Evolutionary conservation across 768 basidiomycete species (phyloP).

Genomic region (Rhodosporidiobolus odoratus): DNA sequence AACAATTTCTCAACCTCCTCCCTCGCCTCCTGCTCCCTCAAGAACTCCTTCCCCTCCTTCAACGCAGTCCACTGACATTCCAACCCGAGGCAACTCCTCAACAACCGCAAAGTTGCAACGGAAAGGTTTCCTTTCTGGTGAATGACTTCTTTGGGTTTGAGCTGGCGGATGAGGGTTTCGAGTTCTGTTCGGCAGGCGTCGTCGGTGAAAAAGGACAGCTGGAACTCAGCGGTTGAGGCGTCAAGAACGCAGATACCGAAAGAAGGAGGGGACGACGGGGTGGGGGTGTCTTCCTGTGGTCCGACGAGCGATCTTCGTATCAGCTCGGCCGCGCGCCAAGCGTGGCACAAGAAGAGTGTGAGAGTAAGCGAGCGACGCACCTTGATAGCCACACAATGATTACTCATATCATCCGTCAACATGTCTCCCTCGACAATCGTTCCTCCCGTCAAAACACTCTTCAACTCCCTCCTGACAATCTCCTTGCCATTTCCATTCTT

Average conservation of each 20-base stretch:
- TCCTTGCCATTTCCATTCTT: constrained; percentile 56
- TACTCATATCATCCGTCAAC: constrained; percentile 84
- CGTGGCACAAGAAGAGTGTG: neutral
- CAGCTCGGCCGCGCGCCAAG: neutral
- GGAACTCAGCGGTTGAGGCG: constrained; percentile 91
- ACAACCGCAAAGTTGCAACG: constrained; percentile 69
- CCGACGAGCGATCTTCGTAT: too few relatives aligned
- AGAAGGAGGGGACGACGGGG: constrained; percentile 36
- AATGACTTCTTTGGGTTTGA: constrained; percentile 51
- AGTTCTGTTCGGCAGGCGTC: constrained; percentile 86
- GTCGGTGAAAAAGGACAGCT: constrained; percentile 80
- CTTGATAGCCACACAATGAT: constrained; percentile 87
- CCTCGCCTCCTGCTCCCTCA: constrained; percentile 65
- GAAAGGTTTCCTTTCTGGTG: constrained; percentile 71
- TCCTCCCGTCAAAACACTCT: constrained; percentile 93
- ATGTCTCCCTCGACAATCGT: constrained; percentile 87
- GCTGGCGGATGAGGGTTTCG: constrained; percentile 86
- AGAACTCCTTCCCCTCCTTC: constrained; percentile 69
- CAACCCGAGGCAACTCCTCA: constrained; percentile 73
- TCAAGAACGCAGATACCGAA: constrained; percentile 91
- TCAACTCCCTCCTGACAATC: constrained; percentile 84
- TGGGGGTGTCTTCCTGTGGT: constrained; percentile 32
- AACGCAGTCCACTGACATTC: constrained; percentile 85
- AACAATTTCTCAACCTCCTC: constrained; percentile 65
- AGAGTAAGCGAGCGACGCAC: constrained; percentile 38